Conservation (phyloP, 1,284 basidiomycete species). For the Phenoliferia sp. region DNA sequence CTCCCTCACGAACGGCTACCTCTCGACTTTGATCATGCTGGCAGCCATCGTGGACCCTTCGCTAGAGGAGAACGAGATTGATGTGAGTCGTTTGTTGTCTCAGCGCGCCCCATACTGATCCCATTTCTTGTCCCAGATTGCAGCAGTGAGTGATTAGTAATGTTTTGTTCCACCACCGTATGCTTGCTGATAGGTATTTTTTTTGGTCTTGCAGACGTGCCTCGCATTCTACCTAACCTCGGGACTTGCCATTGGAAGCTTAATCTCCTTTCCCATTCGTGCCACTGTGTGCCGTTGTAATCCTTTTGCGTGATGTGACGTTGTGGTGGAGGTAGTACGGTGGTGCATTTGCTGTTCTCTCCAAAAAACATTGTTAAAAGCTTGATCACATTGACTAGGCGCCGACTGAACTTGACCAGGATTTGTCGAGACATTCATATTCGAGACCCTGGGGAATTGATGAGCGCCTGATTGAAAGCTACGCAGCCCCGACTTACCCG, state of each 20-base stretch:
- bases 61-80: slow-evolving; percentile 36
- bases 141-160: too few species aligned
- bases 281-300: slow-evolving; percentile 25
- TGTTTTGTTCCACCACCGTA: too few species aligned
- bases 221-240: slow-evolving; percentile 34
- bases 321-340: too few species aligned
- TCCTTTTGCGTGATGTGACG: slow-evolving; percentile 19
- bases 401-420: too few species aligned
- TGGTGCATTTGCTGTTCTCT: too few species aligned
- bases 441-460: too few species aligned
- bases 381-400: too few species aligned
- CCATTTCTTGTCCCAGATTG: slow-evolving; percentile 15
- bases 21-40: slow-evolving; percentile 38
- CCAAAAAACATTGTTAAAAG: too few species aligned
- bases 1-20: slow-evolving; percentile 37
- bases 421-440: too few species aligned
- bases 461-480: too few species aligned
- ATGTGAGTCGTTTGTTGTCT: slow-evolving; percentile 8
- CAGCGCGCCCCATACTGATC: background rate
- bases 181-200: too few species aligned
- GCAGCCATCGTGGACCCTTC: slow-evolving; percentile 32
- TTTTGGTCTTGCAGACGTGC: slow-evolving; percentile 13
- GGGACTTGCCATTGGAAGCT: slow-evolving; percentile 30
- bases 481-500: too few species aligned
- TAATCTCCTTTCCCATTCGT: slow-evolving; percentile 31